These are phyloP conservation scores for Leishmania major DNA, from an alignment of 208 protist species.

Conservation along the genomic window DNA sequence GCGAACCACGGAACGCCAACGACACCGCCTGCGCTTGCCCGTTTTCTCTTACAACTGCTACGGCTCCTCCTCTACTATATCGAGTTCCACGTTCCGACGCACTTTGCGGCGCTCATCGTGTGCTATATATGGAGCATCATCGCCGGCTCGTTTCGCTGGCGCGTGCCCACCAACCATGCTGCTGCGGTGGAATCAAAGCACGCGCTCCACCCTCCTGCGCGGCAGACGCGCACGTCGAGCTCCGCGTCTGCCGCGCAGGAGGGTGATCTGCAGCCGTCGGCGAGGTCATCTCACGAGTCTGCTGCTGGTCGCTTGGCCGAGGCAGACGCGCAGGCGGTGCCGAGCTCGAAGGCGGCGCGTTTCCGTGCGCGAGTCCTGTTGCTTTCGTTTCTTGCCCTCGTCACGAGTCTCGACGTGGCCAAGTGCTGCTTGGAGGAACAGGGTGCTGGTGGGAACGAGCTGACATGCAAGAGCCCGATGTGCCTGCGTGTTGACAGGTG, in stretches of 20 bases:
- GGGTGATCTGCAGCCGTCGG: neutral
- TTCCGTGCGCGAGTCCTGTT: conserved; percentile 36
- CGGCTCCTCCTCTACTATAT: conserved; percentile 41
- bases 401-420: conserved; percentile 39
- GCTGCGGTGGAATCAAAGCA: neutral
- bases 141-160: conserved; percentile 44
- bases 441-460: conserved; percentile 35
- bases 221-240: neutral
- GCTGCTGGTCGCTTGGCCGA: neutral
- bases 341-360: conserved; percentile 34
- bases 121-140: conserved; percentile 72
- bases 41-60: neutral
- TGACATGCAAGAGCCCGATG: conserved; percentile 26
- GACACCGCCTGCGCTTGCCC: neutral
- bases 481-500: conserved; percentile 36
- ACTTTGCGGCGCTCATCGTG: conserved; percentile 63
- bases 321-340: conserved; percentile 2
- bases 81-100: conserved; percentile 78
- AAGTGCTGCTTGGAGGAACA: conserved; percentile 36
- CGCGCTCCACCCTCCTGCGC: neutral
- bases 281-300: neutral
- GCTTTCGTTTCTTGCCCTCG: conserved; percentile 31
- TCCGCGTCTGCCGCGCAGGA: neutral
- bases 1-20: neutral
- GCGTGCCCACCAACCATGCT: neutral